phyloP scores from a whole-genome alignment of 2,329 filamentous ascomycete genomes.

The Knufia petricola region DNA sequence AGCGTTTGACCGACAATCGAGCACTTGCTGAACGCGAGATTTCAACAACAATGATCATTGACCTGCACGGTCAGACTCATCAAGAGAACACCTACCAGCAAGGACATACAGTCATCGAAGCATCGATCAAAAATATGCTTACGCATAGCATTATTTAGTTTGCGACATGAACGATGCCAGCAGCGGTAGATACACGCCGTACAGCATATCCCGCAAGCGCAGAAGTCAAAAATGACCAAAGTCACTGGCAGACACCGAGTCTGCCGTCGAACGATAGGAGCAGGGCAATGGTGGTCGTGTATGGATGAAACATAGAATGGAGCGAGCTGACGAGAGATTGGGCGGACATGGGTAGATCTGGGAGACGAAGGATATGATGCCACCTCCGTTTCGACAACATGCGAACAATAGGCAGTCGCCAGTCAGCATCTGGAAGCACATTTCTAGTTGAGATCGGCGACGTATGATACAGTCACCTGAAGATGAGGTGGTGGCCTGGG shows the following conservation, averaged over 20 bases:
- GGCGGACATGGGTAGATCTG: not conserved
- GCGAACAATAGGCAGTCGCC: too few relatives aligned
- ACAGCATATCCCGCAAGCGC: not conserved
- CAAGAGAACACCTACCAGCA: not conserved
- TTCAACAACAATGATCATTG: conserved; percentile 1
- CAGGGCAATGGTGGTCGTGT: not conserved
- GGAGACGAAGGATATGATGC: not conserved
- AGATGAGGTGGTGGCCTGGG: not conserved
- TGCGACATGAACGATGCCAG: too few relatives aligned
- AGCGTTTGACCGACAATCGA: too few relatives aligned
- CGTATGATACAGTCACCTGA: too few relatives aligned
- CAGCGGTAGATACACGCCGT: not conserved
- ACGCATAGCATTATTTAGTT: not conserved
- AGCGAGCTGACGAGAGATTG: not conserved
- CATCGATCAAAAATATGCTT: conserved; percentile 1
- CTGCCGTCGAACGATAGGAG: not conserved
- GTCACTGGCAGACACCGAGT: not conserved
- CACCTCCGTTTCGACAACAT: too few relatives aligned
- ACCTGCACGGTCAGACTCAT: conserved; percentile 3
- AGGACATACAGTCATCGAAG: not conserved
- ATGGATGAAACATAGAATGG: not conserved
- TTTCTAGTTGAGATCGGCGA: too few relatives aligned
- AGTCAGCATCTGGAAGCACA: too few relatives aligned
- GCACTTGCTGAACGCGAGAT: not conserved
- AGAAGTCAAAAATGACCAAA: not conserved